Percentiles rank a stretch among this genome's conserved stretches.
Conservation (phyloP, 139 green algal species). For the Nannochloris sp. region DNA sequence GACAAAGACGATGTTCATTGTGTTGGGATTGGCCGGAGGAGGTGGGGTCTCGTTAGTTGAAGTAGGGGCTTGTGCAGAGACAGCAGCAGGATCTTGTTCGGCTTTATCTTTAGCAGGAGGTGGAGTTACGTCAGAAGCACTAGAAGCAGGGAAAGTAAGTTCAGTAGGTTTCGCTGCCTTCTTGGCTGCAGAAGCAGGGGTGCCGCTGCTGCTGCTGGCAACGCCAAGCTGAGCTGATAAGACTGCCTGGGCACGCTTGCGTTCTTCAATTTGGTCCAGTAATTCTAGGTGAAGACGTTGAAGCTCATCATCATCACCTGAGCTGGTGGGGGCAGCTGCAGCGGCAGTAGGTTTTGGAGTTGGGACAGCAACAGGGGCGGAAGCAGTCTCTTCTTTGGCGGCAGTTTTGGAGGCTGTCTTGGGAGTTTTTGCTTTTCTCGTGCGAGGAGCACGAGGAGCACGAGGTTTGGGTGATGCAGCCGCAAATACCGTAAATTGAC, state of each 20-base stretch:
- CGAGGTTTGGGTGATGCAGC: too few relatives aligned
- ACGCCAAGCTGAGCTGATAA: slow-evolving; percentile 40
- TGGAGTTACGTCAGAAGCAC: neutral
- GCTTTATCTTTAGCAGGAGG: neutral
- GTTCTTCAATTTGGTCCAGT: slow-evolving; percentile 64
- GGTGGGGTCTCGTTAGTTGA: neutral
- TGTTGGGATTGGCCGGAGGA: slow-evolving; percentile 41
- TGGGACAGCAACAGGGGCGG: neutral
- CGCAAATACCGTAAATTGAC: too few relatives aligned
- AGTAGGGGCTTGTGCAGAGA: slow-evolving; percentile 2
- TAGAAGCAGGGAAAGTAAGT: neutral
- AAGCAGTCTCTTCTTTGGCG: neutral
- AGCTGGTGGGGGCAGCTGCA: neutral
- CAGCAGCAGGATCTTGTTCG: neutral
- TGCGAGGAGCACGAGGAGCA: too few relatives aligned
- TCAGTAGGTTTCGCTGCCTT: neutral
- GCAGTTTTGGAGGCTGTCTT: neutral
- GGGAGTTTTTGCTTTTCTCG: too few relatives aligned
- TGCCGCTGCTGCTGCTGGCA: neutral
- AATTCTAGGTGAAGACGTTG: slow-evolving; percentile 49
- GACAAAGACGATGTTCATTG: slow-evolving; percentile 95
- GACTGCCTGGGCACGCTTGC: slow-evolving; percentile 52
- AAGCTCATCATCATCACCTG: slow-evolving; percentile 40
- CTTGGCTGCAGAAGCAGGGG: neutral
- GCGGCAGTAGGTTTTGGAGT: neutral